These are phyloP conservation scores for Fusarium sp. DNA, from an alignment of 2,329 filamentous ascomycete genomes.

Conservation along the genomic window DNA sequence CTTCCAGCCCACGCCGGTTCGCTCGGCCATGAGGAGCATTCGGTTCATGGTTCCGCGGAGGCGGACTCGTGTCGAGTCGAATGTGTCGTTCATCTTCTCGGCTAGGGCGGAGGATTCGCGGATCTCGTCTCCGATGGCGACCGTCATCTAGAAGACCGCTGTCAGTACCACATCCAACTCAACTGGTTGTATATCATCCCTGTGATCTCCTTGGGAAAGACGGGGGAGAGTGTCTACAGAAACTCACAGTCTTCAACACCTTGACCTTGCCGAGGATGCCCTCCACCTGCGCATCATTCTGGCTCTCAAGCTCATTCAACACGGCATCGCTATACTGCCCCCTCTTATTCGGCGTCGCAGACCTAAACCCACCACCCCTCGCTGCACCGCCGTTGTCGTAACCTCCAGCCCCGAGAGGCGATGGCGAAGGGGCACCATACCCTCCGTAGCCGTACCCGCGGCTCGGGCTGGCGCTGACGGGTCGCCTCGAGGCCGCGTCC, in stretches of 20 bases:
- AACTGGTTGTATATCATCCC: neutral
- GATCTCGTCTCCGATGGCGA: conserved; percentile 96
- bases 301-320: conserved; percentile 92
- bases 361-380: conserved; percentile 58
- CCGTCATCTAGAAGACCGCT: conserved; percentile 74
- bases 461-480: conserved; percentile 60
- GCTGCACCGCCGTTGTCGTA: conserved; percentile 22
- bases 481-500: conserved; percentile 54
- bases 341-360: conserved; percentile 80
- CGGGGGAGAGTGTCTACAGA: neutral
- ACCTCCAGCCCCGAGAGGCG: conserved; percentile 29
- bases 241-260: conserved; percentile 86
- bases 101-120: conserved; percentile 88
- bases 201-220: neutral
- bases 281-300: conserved; percentile 91
- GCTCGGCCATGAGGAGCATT: conserved; percentile 95
- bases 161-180: conserved; percentile 11
- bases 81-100: conserved; percentile 95
- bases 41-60: conserved; percentile 94
- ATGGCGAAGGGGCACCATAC: conserved; percentile 44
- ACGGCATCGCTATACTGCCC: conserved; percentile 95
- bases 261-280: conserved; percentile 92
- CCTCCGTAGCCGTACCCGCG: conserved; percentile 63
- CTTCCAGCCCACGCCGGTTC: conserved; percentile 95
- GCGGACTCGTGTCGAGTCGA: conserved; percentile 85